phyloP scores from a whole-genome alignment of 176 grass and related monocot genomes.

The Aegilops umbellulata region DNA sequence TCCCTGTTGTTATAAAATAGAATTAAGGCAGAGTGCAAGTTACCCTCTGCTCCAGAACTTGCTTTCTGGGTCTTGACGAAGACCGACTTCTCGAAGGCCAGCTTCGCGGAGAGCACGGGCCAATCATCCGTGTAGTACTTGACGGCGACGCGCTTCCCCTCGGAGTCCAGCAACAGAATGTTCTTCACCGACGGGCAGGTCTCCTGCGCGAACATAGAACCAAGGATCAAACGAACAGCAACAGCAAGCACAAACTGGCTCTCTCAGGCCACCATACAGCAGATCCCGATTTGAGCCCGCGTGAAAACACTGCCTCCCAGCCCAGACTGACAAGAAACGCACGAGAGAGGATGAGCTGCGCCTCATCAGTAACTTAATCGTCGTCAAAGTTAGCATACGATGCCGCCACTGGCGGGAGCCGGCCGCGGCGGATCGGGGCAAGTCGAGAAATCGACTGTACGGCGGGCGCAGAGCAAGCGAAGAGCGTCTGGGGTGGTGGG shows the following conservation, averaged over 20 bases:
- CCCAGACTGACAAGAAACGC: not conserved
- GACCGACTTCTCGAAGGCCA: conserved; percentile 90
- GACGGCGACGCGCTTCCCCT: conserved; percentile 84
- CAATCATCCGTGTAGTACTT: conserved; percentile 93
- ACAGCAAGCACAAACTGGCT: not conserved
- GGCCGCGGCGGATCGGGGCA: conserved; percentile 15
- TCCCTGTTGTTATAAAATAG: not conserved
- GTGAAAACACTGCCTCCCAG: not conserved
- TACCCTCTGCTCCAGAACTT: conserved; percentile 59
- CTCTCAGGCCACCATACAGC: not conserved
- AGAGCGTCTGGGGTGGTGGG: not conserved
- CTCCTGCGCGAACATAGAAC: conserved; percentile 34
- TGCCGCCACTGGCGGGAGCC: not conserved
- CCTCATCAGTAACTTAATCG: not conserved
- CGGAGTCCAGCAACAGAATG: conserved; percentile 80
- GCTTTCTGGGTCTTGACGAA: conserved; percentile 81
- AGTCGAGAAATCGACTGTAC: not conserved
- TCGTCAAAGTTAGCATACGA: not conserved
- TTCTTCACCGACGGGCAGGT: conserved; percentile 70
- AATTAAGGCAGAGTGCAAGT: not conserved
- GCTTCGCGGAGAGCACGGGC: conserved; percentile 64
- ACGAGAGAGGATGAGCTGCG: not conserved
- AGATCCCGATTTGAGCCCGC: not conserved
- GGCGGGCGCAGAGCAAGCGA: not conserved
- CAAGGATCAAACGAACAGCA: not conserved